Conservation (phyloP, 177 flowering plant species). For the Telopea speciosissima region DNA sequence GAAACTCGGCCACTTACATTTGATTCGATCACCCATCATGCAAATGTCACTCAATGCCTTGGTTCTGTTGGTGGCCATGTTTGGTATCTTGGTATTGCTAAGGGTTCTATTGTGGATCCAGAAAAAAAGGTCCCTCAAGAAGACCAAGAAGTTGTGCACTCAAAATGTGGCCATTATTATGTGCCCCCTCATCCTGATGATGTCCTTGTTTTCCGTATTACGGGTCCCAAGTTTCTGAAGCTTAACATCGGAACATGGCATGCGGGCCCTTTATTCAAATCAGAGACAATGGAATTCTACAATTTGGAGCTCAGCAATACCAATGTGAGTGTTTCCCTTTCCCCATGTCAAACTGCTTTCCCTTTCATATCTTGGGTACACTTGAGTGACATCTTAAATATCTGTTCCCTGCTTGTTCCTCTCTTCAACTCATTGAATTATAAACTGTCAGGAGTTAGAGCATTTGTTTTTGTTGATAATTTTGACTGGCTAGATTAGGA, state of each 20-base stretch:
- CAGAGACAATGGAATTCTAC: slow-evolving; percentile 68
- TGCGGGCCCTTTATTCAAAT: slow-evolving; percentile 79
- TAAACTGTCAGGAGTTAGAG: neutral
- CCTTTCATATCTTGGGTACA: neutral
- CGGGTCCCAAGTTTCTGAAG: slow-evolving; percentile 78
- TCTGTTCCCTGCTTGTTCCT: neutral
- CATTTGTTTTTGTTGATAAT: neutral
- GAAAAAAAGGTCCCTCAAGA: slow-evolving; percentile 10
- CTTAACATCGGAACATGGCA: slow-evolving; percentile 92
- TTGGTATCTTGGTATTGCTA: slow-evolving; percentile 84
- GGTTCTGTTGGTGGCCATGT: slow-evolving; percentile 68
- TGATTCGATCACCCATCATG: slow-evolving; percentile 70
- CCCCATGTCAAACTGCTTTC: neutral
- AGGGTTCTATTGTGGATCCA: slow-evolving; percentile 46
- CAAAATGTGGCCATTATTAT: slow-evolving; percentile 67
- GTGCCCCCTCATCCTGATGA: slow-evolving; percentile 63
- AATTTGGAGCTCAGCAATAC: slow-evolving; percentile 85
- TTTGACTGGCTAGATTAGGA: neutral
- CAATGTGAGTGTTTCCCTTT: slow-evolving; percentile 50
- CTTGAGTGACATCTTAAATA: neutral
- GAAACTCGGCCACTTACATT: slow-evolving; percentile 41
- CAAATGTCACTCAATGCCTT: slow-evolving; percentile 83
- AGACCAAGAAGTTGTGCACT: slow-evolving; percentile 27
- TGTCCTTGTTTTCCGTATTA: slow-evolving; percentile 55
- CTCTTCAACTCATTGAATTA: neutral